phyloP scores from a whole-genome alignment of 257 asterid species.

The Asclepias syriaca region DNA sequence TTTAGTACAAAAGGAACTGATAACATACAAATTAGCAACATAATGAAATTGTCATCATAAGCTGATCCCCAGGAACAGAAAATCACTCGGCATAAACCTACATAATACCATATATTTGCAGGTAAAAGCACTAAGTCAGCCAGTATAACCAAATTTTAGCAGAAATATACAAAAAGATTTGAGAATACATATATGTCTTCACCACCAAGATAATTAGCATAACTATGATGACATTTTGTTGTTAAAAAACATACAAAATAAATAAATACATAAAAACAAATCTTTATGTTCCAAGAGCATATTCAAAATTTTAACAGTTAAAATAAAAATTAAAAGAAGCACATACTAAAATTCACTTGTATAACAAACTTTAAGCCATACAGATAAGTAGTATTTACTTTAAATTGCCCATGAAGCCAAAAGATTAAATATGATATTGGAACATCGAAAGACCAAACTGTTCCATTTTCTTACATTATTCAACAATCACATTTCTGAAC shows the following conservation, averaged over 20 bases:
- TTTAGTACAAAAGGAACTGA: background rate
- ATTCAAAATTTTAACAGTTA: no score
- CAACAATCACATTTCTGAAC: background rate
- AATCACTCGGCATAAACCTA: background rate
- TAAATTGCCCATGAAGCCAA: no score
- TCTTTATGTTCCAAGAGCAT: background rate
- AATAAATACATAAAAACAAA: no score
- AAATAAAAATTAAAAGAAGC: no score
- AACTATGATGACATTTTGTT: background rate
- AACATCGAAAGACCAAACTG: background rate
- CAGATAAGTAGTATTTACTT: background rate
- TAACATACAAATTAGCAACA: background rate
- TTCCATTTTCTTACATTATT: background rate
- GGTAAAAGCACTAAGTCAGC: background rate
- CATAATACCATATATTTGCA: background rate
- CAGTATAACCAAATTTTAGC: background rate
- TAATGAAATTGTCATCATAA: no score
- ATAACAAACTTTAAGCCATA: background rate
- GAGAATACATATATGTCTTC: no score
- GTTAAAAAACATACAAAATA: background rate
- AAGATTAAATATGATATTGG: background rate
- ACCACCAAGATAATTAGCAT: background rate
- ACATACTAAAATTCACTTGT: background rate
- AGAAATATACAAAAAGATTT: background rate
- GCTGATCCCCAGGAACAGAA: background rate